These are phyloP conservation scores for Astrocystis sublimbata DNA, from an alignment of 495 filamentous ascomycete genomes.

Conservation along the genomic window DNA sequence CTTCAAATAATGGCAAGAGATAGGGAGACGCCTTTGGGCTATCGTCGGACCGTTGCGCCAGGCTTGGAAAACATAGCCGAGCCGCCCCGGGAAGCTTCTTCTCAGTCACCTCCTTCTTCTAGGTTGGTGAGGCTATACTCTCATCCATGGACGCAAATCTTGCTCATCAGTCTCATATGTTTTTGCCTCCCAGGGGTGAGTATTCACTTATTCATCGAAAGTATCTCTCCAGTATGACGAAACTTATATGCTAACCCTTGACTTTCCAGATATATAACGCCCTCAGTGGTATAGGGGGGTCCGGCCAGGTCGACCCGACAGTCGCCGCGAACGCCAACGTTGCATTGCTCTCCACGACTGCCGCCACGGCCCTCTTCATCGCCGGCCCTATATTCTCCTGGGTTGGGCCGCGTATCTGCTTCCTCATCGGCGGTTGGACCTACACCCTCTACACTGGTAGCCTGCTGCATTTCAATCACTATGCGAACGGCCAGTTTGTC, in stretches of 20 bases:
- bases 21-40: no score
- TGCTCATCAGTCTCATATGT: slow-evolving; percentile 14
- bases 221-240: no score
- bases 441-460: slow-evolving; percentile 47
- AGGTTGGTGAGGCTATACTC: slow-evolving; percentile 32
- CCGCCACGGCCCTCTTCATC: slow-evolving; percentile 45
- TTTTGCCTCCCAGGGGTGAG: slow-evolving; percentile 5
- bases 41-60: no score
- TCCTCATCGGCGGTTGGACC: slow-evolving; percentile 47
- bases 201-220: slow-evolving; percentile 5
- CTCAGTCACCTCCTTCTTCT: no score
- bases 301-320: slow-evolving; percentile 30
- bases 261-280: slow-evolving; percentile 16
- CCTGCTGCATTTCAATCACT: slow-evolving; percentile 41
- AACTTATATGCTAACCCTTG: background rate
- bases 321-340: slow-evolving; percentile 48
- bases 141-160: slow-evolving; percentile 36
- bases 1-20: no score
- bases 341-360: slow-evolving; percentile 41
- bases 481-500: slow-evolving; percentile 11
- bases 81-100: background rate
- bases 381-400: slow-evolving; percentile 47
- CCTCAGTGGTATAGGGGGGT: slow-evolving; percentile 20
- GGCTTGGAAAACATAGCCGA: background rate
- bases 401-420: slow-evolving; percentile 43